Base-by-base conservation (phyloP, 305 asterid genomes). In the Rubia tinctorum region DNA sequence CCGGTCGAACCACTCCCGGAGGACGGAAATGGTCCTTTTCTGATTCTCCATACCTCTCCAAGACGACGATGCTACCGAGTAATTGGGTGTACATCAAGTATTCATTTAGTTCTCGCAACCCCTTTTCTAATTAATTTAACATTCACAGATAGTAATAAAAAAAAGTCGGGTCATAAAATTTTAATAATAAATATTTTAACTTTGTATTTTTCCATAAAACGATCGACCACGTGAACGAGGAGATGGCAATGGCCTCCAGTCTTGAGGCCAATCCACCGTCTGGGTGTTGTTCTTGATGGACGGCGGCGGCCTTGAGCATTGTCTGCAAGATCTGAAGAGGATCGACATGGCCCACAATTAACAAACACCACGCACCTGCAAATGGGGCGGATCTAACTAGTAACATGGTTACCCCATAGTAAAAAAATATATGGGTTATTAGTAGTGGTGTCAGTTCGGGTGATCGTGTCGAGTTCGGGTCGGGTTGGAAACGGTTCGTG, bases 251-350 rank as follows among this genome's bases (percentile, higher is more conserved):
- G 80, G 90, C 91, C 78, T 85, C 73, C 68, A 90, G 74, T 81
- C 88, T 83, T 49, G 90, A 85, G 9, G 73, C 71, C 81, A 89
- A 77, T 79, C 78, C 90, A 44, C 72, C 77, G 17, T 62, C 81
- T 37, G 45, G 75, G 44, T 78, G 20, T 69, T 51, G 73, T 72
- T 76, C 71, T 78, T 72, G 77, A 45, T 82, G 86, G 2, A 0
- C 34, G 17, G 8, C 22, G 2, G 58, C 22, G 34, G 93, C 93
- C 74, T 80, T 80, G 45, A 87, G 63, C 63, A 85, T 77, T 59
- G 96, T 86, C 89, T 95, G 99, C 80, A 95, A 78, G 73, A 95
- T 95, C 87, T 95, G 99, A 79, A 95, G 93, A 7, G 99, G 98
- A 83, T 95, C 98, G 2, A 97, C 99, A 76, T 92, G 98, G 83